Evolutionary conservation across 106 monocot genomes (phyloP).

Genomic region (Posidonia australis): DNA sequence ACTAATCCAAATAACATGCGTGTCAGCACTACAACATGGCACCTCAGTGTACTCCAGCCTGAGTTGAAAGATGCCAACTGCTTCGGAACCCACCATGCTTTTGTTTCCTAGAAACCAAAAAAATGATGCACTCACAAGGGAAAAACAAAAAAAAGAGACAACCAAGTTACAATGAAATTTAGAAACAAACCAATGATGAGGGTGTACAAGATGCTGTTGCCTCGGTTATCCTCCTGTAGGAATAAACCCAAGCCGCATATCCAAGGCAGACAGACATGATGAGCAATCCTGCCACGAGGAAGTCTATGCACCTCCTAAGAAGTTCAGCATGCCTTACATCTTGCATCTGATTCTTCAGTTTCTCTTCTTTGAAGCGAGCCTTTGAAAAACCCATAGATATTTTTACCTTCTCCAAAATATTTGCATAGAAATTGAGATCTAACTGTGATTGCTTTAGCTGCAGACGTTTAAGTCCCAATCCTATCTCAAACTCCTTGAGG

Average conservation of each 20-base stretch:
- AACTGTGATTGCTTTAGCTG: constrained; percentile 66
- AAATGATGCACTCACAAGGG: not conserved
- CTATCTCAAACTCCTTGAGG: constrained; percentile 74
- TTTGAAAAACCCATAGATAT: constrained; percentile 62
- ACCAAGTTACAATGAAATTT: not conserved
- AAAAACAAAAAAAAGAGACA: not conserved
- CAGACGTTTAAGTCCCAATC: constrained; percentile 50
- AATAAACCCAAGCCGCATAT: constrained; percentile 59
- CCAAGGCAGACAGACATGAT: constrained; percentile 63
- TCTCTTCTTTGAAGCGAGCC: constrained; percentile 73
- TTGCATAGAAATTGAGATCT: constrained; percentile 47
- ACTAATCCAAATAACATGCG: constrained; percentile 61
- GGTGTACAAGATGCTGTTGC: constrained; percentile 51
- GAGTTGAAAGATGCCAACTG: constrained; percentile 55
- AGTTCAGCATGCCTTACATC: constrained; percentile 62
- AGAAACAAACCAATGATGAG: constrained; percentile 30
- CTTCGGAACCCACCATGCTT: constrained; percentile 86
- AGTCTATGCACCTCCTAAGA: constrained; percentile 53
- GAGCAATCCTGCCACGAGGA: constrained; percentile 65
- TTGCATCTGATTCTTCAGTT: constrained; percentile 67
- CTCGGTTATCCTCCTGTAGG: constrained; percentile 64
- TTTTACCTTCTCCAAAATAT: constrained; percentile 60
- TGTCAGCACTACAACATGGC: constrained; percentile 43
- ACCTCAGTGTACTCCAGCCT: constrained; percentile 42
- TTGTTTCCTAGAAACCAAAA: constrained; percentile 35